Conservation (phyloP, 2,329 filamentous ascomycete genomes). For the Chlorencoelia australis region DNA sequence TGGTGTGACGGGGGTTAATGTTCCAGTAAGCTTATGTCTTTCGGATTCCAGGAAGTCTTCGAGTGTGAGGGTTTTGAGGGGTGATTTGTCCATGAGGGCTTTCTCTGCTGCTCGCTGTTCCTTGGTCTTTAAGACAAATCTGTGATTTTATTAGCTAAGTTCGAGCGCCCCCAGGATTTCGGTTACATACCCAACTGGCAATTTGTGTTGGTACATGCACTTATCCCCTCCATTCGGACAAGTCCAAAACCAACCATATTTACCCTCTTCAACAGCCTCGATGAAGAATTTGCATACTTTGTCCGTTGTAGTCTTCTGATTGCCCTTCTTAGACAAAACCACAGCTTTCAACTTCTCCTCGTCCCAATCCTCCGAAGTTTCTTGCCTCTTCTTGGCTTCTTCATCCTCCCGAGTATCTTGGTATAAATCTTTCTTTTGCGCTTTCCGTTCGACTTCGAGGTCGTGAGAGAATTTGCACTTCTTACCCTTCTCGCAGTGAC, state of each 20-base stretch:
- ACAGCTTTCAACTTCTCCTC: conserved; percentile 90
- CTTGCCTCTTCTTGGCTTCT: conserved; percentile 70
- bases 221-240: conserved; percentile 95
- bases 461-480: conserved; percentile 99
- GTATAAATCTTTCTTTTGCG: conserved; percentile 86
- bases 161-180: neutral
- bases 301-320: conserved; percentile 88
- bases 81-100: conserved; percentile 89
- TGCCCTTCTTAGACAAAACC: conserved; percentile 92
- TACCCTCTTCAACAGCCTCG: conserved; percentile 92
- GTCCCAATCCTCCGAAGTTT: conserved; percentile 95
- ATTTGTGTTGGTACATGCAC: conserved; percentile 96
- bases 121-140: conserved; percentile 94
- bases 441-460: conserved; percentile 77
- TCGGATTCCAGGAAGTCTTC: conserved; percentile 97
- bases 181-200: conserved; percentile 75
- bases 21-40: conserved; percentile 87
- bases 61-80: conserved; percentile 84
- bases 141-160: conserved; percentile 31
- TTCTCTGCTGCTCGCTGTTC: conserved; percentile 94
- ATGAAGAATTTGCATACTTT: conserved; percentile 99
- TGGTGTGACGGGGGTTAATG: conserved; percentile 82
- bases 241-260: conserved; percentile 98
- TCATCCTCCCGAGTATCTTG: conserved; percentile 69
- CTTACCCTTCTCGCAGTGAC: conserved; percentile 89